Percentiles rank a stretch among this genome's conserved stretches.
phyloP scores from a whole-genome alignment of 2,329 filamentous ascomycete species.

The Ascochyta fabae region DNA sequence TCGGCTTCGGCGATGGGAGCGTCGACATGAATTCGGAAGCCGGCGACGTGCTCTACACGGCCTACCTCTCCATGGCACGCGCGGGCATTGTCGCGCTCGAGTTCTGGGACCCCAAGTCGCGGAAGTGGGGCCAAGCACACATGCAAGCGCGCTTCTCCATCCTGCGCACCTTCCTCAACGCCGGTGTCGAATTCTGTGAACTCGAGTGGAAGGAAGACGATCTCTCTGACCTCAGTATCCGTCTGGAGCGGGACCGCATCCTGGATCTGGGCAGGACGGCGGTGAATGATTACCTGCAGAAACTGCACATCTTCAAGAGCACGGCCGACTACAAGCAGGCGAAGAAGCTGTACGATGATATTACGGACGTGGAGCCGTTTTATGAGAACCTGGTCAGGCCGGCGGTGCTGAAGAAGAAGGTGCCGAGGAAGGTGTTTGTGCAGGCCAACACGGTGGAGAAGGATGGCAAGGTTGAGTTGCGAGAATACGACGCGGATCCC shows the following conservation, averaged over 20 bases:
- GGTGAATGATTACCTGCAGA: constrained; percentile 86
- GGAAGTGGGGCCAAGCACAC: constrained; percentile 88
- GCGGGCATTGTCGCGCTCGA: constrained; percentile 89
- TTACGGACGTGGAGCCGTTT: constrained; percentile 85
- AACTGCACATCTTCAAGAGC: constrained; percentile 89
- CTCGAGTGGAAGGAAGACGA: constrained; percentile 77
- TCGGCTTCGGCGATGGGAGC: constrained; percentile 83
- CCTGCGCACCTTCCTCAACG: constrained; percentile 81
- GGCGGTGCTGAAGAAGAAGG: constrained; percentile 76
- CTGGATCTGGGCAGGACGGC: constrained; percentile 80
- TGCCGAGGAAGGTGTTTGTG: constrained; percentile 89
- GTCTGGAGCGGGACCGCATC: constrained; percentile 85
- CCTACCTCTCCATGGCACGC: constrained; percentile 92
- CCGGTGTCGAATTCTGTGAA: constrained; percentile 85
- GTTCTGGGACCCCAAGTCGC: constrained; percentile 90
- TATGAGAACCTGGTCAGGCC: constrained; percentile 82
- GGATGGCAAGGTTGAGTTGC: constrained; percentile 64
- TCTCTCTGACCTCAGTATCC: constrained; percentile 80
- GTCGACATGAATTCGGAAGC: constrained; percentile 76
- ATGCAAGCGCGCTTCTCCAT: constrained; percentile 93
- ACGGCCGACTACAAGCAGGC: constrained; percentile 83
- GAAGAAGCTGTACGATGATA: constrained; percentile 79
- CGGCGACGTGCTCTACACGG: constrained; percentile 84
- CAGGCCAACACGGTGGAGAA: constrained; percentile 83
- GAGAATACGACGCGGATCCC: constrained; percentile 83